Evolutionary conservation across 768 basidiomycete genomes (phyloP).

Genomic region (Tephrocybe sp.): DNA sequence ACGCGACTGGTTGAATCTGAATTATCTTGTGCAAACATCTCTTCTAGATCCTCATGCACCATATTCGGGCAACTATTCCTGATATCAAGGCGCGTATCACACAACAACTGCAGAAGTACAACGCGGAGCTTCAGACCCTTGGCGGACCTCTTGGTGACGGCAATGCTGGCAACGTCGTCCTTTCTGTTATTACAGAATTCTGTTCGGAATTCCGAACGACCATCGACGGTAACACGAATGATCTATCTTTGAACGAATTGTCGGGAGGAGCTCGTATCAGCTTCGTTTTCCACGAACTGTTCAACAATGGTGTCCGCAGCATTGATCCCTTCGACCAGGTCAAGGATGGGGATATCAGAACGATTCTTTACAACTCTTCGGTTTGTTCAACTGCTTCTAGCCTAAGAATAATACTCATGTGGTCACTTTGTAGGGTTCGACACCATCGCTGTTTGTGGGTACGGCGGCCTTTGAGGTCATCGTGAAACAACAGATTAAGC

Average conservation of each 20-base stretch:
- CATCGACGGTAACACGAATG: constrained; percentile 97
- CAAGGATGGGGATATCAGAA: constrained; percentile 97
- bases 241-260: constrained; percentile 91
- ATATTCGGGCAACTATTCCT: constrained; percentile 95
- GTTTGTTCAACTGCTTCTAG: constrained; percentile 43
- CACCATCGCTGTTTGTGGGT: constrained; percentile 94
- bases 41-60: constrained; percentile 95
- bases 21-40: background rate
- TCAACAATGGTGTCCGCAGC: constrained; percentile 92
- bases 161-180: constrained; percentile 87
- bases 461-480: constrained; percentile 98
- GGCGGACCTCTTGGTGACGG: constrained; percentile 87
- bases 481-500: constrained; percentile 98
- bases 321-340: constrained; percentile 99
- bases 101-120: constrained; percentile 88
- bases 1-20: constrained; percentile 17
- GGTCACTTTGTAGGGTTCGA: constrained; percentile 68
- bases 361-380: constrained; percentile 95
- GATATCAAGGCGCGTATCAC: constrained; percentile 97
- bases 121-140: constrained; percentile 75
- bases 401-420: background rate
- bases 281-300: constrained; percentile 98
- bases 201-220: constrained; percentile 94
- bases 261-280: constrained; percentile 99
- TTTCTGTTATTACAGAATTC: constrained; percentile 98